phyloP scores from a whole-genome alignment of 345 rosid species.

The Hibiscus syriacus region DNA sequence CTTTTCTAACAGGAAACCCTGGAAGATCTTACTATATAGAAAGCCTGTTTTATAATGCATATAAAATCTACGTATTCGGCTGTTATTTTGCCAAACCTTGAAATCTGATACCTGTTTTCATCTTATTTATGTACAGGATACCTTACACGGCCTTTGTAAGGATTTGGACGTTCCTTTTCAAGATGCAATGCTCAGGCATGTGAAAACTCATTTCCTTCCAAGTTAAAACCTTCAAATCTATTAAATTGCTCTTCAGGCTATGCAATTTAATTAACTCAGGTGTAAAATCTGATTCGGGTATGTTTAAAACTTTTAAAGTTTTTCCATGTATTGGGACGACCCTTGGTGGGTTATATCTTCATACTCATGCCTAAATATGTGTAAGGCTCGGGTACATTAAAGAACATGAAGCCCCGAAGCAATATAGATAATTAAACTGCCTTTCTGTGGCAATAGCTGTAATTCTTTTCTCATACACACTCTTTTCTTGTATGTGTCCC shows the following conservation, averaged over 20 bases:
- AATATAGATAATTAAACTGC: not conserved
- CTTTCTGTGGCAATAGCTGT: not conserved
- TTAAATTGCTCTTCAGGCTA: not conserved
- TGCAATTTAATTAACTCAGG: not conserved
- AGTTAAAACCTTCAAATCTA: not conserved
- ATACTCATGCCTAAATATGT: not conserved
- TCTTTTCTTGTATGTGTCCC: not conserved
- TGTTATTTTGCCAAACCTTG: not conserved
- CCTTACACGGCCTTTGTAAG: conserved; percentile 65
- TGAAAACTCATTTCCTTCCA: not conserved
- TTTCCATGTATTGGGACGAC: not conserved
- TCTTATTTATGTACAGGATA: conserved; percentile 37
- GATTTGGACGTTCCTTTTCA: conserved; percentile 75
- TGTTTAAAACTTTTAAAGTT: not conserved
- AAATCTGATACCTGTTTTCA: not conserved
- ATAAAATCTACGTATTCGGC: not conserved
- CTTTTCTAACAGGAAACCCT: conserved; percentile 3
- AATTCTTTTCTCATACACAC: not conserved
- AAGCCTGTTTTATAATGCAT: not conserved
- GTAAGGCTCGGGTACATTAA: not conserved
- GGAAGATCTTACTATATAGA: not conserved
- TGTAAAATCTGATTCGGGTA: not conserved
- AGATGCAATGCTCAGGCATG: conserved; percentile 66
- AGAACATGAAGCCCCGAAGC: not conserved
- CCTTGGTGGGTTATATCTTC: not conserved